Percentiles rank a stretch among this genome's conserved stretches.
These are phyloP conservation scores for Calonectria fujianensis DNA, from an alignment of 2,329 filamentous ascomycete genomes.

Conservation along the genomic window DNA sequence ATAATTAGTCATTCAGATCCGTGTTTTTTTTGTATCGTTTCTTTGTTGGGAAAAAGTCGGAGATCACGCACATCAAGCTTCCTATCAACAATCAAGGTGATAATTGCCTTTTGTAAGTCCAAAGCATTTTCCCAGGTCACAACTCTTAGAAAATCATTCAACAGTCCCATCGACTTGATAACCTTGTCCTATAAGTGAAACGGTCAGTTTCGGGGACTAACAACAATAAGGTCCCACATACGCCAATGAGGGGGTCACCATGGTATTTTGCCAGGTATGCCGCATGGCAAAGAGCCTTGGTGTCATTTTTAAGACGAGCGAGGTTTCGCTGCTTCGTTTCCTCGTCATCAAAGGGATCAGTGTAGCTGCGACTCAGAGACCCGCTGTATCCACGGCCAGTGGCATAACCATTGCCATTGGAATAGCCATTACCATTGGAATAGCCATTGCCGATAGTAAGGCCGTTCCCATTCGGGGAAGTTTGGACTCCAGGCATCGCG, in stretches of 20 bases:
- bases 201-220: neutral
- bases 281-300: neutral
- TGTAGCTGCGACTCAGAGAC: neutral
- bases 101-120: neutral
- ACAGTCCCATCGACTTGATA: neutral
- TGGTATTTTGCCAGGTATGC: neutral
- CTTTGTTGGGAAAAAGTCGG: neutral
- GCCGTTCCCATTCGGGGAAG: neutral
- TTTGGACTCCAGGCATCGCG: slow-evolving; percentile 3
- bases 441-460: neutral
- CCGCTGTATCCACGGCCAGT: neutral
- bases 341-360: neutral
- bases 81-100: neutral
- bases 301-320: neutral
- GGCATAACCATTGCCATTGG: neutral
- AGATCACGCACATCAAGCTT: neutral
- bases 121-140: neutral
- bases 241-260: slow-evolving; percentile 3
- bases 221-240: neutral
- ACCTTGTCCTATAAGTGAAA: slow-evolving; percentile 1
- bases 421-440: neutral
- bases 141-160: neutral
- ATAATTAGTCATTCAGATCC: neutral
- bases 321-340: slow-evolving; percentile 13
- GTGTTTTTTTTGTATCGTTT: neutral